These are phyloP conservation scores for Ophiostoma piceae DNA, from an alignment of 2,329 filamentous ascomycete species.

Conservation along the genomic window DNA sequence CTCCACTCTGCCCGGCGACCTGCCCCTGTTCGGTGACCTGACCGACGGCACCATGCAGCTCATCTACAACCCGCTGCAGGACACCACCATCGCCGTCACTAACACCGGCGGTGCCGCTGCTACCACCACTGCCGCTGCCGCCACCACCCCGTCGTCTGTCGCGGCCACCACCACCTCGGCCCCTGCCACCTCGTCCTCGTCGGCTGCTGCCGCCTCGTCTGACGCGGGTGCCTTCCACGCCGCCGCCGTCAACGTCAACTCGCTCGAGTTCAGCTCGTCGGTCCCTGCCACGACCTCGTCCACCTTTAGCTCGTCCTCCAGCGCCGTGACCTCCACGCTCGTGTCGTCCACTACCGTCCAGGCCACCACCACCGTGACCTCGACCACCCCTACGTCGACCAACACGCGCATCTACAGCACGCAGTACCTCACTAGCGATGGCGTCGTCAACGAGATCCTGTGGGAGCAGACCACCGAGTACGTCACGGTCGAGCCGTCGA, in stretches of 20 bases:
- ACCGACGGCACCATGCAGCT: constrained; percentile 23
- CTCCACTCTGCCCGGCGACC: constrained; percentile 57
- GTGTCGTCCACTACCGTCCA: constrained; percentile 10
- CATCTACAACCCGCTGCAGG: constrained; percentile 23
- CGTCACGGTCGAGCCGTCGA: constrained; percentile 41
- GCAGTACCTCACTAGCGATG: constrained; percentile 47
- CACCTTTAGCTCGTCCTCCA: not conserved
- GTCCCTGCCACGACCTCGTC: constrained; percentile 8
- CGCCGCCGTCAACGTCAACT: constrained; percentile 21
- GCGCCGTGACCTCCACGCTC: constrained; percentile 3
- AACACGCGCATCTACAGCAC: constrained; percentile 43
- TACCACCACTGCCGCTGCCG: constrained; percentile 14
- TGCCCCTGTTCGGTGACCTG: constrained; percentile 38
- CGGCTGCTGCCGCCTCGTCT: not conserved
- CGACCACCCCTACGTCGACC: constrained; percentile 31
- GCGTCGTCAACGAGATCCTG: constrained; percentile 51
- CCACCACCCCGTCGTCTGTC: constrained; percentile 14
- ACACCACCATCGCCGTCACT: constrained; percentile 4
- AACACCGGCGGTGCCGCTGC: constrained; percentile 22
- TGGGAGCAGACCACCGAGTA: constrained; percentile 53
- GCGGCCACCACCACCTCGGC: constrained; percentile 16
- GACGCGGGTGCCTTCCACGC: not conserved
- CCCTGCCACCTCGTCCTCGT: not conserved
- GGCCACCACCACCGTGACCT: constrained; percentile 8
- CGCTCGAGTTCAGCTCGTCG: not conserved